Percentiles rank a stretch among this genome's conserved stretches.
Evolutionary conservation across 179 eudicot species (phyloP).

Genomic region (Actinidia arguta): DNA sequence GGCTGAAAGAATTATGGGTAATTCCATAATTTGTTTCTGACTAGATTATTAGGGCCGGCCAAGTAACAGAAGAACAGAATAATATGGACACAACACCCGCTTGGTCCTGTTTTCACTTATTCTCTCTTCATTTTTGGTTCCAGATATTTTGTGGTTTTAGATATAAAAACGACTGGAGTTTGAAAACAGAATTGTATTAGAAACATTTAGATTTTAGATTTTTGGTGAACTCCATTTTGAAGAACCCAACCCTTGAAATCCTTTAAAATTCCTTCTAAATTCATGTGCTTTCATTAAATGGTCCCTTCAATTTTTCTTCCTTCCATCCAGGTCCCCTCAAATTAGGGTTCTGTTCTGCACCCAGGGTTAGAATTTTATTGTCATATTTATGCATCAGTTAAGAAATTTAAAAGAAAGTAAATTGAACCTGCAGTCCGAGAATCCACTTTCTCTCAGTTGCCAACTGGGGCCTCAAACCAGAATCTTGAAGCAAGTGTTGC

Average conservation of each 20-base stretch:
- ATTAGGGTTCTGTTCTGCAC: too few species aligned
- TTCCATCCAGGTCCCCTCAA: too few species aligned
- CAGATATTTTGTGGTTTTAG: neutral
- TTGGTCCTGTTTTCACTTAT: neutral
- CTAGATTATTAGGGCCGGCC: neutral
- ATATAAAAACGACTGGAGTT: neutral
- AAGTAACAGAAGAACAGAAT: neutral
- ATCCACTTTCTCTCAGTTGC: conserved; percentile 86
- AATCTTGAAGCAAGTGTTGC: conserved; percentile 52
- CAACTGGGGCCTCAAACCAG: conserved; percentile 55
- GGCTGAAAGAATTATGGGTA: neutral
- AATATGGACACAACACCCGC: neutral
- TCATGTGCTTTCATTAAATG: too few species aligned
- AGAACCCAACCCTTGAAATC: too few species aligned
- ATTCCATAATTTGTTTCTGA: conserved; percentile 2
- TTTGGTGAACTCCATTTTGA: too few species aligned
- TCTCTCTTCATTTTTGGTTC: neutral
- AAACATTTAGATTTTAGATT: too few species aligned
- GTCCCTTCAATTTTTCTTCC: too few species aligned
- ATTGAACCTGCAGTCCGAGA: conserved; percentile 88
- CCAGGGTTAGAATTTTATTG: too few species aligned
- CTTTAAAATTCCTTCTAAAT: too few species aligned
- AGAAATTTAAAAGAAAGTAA: conserved; percentile 18
- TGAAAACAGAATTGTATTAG: neutral
- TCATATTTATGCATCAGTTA: neutral